Evolutionary conservation across 1,284 basidiomycete species (phyloP).

Genomic region (Leccinum subatratum): DNA sequence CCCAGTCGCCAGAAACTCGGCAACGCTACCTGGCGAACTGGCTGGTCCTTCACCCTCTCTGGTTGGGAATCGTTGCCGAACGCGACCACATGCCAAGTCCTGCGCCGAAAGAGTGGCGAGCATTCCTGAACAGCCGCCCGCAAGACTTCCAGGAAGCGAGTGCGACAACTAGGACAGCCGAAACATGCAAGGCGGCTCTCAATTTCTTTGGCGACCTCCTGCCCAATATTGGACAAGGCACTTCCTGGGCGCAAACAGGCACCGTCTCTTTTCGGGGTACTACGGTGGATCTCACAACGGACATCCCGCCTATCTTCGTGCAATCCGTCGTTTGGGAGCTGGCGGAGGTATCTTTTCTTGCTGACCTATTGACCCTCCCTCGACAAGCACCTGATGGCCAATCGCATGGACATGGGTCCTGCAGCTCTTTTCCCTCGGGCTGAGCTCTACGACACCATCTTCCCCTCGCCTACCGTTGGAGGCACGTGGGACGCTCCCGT

Average conservation of each 20-base stretch:
- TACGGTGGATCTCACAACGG: neutral
- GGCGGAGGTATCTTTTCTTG: neutral
- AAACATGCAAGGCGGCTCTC: neutral
- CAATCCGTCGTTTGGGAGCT: neutral
- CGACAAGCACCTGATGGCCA: neutral
- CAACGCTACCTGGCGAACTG: conserved; percentile 3
- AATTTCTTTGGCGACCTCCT: neutral
- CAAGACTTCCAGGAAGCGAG: neutral
- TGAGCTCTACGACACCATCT: neutral
- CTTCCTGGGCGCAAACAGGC: neutral
- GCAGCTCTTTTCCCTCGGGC: neutral
- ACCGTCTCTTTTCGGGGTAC: neutral
- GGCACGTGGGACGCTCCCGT: neutral
- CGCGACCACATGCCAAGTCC: neutral
- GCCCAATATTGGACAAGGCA: neutral
- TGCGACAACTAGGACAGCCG: neutral
- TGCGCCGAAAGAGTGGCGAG: neutral
- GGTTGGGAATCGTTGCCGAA: neutral
- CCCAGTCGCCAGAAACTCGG: neutral
- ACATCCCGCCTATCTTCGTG: neutral
- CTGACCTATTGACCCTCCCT: neutral
- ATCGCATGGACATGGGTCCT: neutral
- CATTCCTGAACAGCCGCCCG: neutral
- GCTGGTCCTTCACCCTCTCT: neutral
- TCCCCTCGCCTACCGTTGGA: neutral